Conservation (phyloP, 768 basidiomycete species). For the Trametes gibbosa region DNA sequence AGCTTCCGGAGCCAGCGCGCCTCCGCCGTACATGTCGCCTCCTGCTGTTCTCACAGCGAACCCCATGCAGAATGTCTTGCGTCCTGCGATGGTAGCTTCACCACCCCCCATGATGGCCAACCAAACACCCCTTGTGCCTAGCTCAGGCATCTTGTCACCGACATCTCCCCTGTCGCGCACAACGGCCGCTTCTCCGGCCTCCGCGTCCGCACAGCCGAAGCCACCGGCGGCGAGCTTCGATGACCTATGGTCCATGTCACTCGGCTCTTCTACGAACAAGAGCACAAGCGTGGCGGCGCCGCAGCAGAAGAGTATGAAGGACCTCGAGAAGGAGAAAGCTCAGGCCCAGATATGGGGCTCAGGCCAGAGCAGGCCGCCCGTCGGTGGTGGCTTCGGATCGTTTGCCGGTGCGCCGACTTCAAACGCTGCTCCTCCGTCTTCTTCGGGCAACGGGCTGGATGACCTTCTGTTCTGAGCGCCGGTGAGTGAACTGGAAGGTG, state of each 20-base stretch:
- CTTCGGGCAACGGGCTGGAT: constrained; percentile 32
- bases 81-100: constrained; percentile 3
- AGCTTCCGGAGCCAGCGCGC: neutral
- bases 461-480: constrained; percentile 39
- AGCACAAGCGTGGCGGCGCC: neutral
- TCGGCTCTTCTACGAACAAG: constrained; percentile 45
- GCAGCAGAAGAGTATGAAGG: constrained; percentile 72
- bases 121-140: constrained; percentile 11
- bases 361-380: constrained; percentile 22
- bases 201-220: constrained; percentile 28
- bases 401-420: constrained; percentile 25
- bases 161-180: constrained; percentile 30
- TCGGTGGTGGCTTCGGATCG: constrained; percentile 29
- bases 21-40: constrained; percentile 19
- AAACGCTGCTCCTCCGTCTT: constrained; percentile 20
- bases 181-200: constrained; percentile 17
- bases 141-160: constrained; percentile 18
- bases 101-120: constrained; percentile 14
- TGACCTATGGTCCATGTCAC: constrained; percentile 83
- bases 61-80: constrained; percentile 15
- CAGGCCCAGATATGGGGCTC: constrained; percentile 78
- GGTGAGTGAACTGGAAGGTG: neutral
- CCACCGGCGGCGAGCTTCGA: constrained; percentile 58
- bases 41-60: constrained; percentile 19
- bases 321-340: constrained; percentile 85